Base-by-base conservation (phyloP, 768 basidiomycete species). In the Boletus reticuloceps region DNA sequence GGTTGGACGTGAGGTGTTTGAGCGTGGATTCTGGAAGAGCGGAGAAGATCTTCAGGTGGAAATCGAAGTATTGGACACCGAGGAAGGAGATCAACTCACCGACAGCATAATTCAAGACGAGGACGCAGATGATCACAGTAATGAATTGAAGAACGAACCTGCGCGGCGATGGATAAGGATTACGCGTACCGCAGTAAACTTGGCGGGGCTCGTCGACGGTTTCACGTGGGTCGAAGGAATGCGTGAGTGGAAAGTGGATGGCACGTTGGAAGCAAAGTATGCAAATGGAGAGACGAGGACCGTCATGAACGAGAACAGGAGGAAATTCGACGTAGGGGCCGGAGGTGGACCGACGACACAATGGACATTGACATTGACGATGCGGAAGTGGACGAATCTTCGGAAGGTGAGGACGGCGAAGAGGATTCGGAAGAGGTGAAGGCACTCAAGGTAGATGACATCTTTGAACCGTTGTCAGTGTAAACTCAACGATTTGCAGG, bases 81-180 rank as follows among this genome's bases (percentile, higher is more conserved):
- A n/a, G n/a, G n/a, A n/a, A n/a, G n/a, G n/a, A n/a, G n/a, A n/a
- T n/a, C n/a, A n/a, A n/a, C n/a, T n/a, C n/a, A n/a, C n/a, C n/a
- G n/a, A 95, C 63, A 93, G 91, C 3, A 80, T 83, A 57, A 92
- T 94, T 55, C 91, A 93, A 65, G 90, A 91, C 55, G 89, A 86
- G 57, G 76, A 82, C 41, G 82, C 83, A 1, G 82, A 81, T 32
- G 76, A 72, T 14, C 68, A n/a, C n/a, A n/a, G 64, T 19, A 20
- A 47, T 16, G 56, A 54, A 37, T 56, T 36, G 47, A 74, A 47
- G 65, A 66, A 39, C 50, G 75, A 81, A 56, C 76, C 82, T 0
- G 72, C 76, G 22, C 74, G 77, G 54, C 78, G 95, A 13, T 96
- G 91, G 91, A 82, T 82, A 44, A 78, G 96, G 39, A 76, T 92